Conservation (phyloP, 2,329 filamentous ascomycete species). For the Alternaria sp. region DNA sequence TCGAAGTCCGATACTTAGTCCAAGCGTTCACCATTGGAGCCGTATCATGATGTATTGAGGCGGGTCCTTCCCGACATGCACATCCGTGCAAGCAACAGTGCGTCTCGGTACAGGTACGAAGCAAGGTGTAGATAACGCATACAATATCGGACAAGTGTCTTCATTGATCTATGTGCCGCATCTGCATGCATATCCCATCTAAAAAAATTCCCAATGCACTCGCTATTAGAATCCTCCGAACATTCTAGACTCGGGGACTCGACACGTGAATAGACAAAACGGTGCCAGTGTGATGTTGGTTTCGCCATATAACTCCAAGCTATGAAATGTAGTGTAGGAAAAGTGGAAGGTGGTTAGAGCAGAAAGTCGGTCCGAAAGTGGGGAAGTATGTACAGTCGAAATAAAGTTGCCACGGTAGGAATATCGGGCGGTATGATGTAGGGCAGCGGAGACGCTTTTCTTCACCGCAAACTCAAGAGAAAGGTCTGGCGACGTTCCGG, state of each 20-base stretch:
- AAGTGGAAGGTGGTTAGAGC: neutral
- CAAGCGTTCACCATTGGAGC: neutral
- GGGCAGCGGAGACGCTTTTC: neutral
- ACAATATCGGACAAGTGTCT: constrained; percentile 8
- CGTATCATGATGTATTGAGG: neutral
- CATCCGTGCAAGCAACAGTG: neutral
- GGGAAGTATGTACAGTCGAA: constrained; percentile 22
- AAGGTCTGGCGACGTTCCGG: constrained; percentile 8
- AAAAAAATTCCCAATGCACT: constrained; percentile 5
- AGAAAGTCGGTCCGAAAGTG: constrained; percentile 16
- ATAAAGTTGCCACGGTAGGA: constrained; percentile 3
- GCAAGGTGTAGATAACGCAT: constrained; percentile 3
- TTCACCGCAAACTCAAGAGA: neutral
- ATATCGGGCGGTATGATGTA: constrained; percentile 5
- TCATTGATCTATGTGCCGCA: constrained; percentile 20
- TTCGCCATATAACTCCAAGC: constrained; percentile 20
- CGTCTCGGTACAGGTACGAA: neutral
- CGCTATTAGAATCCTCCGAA: constrained; percentile 3
- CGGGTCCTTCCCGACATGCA: neutral
- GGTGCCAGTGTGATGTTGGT: constrained; percentile 3
- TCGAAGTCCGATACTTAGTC: neutral
- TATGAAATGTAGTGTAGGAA: constrained; percentile 12
- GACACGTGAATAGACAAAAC: constrained; percentile 7
- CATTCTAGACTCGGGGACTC: neutral
- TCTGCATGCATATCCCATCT: constrained; percentile 7